These are phyloP conservation scores for Zea mays DNA, from an alignment of 176 grass and related monocot species.

Conservation along the genomic window Zm-B73-REFERENCE-NAM-5.0 NC_050101.1:119884001-119884500, in stretches of 20 bases:
- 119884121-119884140: too few species aligned
- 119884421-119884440: background rate
- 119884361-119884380: background rate
- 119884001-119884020: constrained; percentile 1
- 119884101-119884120: too few species aligned
- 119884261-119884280: background rate
- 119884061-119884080: too few species aligned
- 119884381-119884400: background rate
- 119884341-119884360: constrained; percentile 6
- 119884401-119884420: background rate
- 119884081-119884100: too few species aligned
- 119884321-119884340: background rate
- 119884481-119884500: background rate
- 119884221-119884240: background rate
- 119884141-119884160: too few species aligned
- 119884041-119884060: background rate
- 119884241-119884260: background rate
- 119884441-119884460: background rate
- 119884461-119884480: background rate
- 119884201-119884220: background rate
- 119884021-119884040: background rate
- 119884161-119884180: too few species aligned
- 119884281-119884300: background rate
- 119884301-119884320: background rate
- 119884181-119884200: background rate